Conservation (phyloP, 331 rosid species). For the Phaseolus coccineus region DNA sequence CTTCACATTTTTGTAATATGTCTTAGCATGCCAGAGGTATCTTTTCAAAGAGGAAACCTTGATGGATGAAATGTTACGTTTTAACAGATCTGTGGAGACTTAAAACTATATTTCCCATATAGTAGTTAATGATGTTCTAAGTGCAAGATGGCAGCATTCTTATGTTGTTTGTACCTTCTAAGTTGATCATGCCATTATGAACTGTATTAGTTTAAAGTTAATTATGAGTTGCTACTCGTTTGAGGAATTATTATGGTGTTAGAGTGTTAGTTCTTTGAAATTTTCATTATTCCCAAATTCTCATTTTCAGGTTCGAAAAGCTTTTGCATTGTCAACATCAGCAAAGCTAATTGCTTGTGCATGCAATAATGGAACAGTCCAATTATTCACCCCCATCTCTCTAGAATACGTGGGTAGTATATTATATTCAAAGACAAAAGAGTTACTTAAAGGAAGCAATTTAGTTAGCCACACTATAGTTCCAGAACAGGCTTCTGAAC, state of each 20-base stretch:
- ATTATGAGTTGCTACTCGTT: constrained; percentile 23
- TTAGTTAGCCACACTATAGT: constrained; percentile 38
- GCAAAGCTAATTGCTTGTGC: constrained; percentile 80
- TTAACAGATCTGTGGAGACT: constrained; percentile 8
- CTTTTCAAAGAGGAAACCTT: constrained; percentile 40
- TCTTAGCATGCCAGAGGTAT: constrained; percentile 21
- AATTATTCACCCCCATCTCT: constrained; percentile 55
- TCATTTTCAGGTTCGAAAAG: constrained; percentile 66
- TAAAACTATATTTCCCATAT: constrained; percentile 14
- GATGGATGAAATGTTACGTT: constrained; percentile 25
- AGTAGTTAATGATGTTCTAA: constrained; percentile 24
- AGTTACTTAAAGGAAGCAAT: constrained; percentile 43
- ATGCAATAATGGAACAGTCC: constrained; percentile 73
- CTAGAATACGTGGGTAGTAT: constrained; percentile 63
- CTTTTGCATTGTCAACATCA: constrained; percentile 69
- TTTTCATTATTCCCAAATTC: constrained; percentile 31
- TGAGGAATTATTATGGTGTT: constrained; percentile 14
- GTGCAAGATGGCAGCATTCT: constrained; percentile 30
- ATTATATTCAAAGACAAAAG: constrained; percentile 62
- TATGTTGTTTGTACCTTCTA: constrained; percentile 25
- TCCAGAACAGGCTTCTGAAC: constrained; percentile 52
- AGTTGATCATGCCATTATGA: constrained; percentile 29
- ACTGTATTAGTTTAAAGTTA: constrained; percentile 24
- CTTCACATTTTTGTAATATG: constrained; percentile 30
- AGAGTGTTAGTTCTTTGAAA: constrained; percentile 8